Evolutionary conservation across 2,329 filamentous ascomycete species (phyloP).

Genomic region (Aspergillus neoniger): DNA sequence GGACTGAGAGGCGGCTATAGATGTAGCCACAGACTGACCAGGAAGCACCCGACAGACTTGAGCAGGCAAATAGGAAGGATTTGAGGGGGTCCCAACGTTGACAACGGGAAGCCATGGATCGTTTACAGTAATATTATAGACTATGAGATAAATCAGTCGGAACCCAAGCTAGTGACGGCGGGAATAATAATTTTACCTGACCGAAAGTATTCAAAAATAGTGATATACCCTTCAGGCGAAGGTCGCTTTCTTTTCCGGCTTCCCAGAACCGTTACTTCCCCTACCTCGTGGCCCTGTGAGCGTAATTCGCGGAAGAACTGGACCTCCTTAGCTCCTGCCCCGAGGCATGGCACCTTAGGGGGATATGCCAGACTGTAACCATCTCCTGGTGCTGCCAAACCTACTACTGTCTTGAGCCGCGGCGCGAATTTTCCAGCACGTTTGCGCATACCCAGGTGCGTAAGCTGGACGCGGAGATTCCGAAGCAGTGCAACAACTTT

Average conservation of each 20-base stretch:
- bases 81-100: conserved; percentile 60
- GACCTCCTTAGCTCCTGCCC: conserved; percentile 7
- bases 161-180: background rate
- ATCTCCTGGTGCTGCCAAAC: conserved; percentile 5
- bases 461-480: background rate
- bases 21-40: conserved; percentile 60
- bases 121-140: conserved; percentile 36
- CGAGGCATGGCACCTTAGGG: background rate
- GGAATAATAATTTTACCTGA: conserved; percentile 12
- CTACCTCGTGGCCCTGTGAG: background rate
- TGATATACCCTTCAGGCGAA: conserved; percentile 16
- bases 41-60: conserved; percentile 63
- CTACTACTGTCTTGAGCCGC: background rate
- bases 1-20: conserved; percentile 23
- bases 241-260: background rate
- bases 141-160: conserved; percentile 23
- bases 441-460: conserved; percentile 1
- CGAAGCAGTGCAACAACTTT: background rate
- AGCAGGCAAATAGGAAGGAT: conserved; percentile 64
- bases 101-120: conserved; percentile 55
- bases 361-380: background rate
- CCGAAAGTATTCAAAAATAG: conserved; percentile 25
- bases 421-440: background rate
- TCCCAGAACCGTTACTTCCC: background rate
- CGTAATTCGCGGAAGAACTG: background rate